phyloP scores from a whole-genome alignment of 1,139 yeast genomes.

The Yamadazyma sp. region DNA sequence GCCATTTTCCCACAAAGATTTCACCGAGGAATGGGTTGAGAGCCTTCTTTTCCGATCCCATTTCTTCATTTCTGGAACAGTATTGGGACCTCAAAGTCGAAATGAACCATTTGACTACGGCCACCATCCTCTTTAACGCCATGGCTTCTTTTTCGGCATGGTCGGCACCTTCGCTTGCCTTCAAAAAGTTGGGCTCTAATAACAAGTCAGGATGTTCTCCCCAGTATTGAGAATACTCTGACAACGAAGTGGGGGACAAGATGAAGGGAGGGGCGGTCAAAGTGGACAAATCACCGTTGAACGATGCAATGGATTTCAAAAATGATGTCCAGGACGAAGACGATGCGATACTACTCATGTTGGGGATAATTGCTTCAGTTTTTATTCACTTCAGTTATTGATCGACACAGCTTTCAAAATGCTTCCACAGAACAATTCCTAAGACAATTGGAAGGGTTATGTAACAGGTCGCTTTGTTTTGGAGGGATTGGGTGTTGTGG shows the following conservation, averaged over 20 bases:
- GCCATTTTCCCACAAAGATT: conserved; percentile 86
- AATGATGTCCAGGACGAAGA: conserved; percentile 79
- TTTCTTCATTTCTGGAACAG: conserved; percentile 84
- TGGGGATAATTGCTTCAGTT: not conserved
- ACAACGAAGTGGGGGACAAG: conserved; percentile 82
- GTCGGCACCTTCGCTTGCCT: conserved; percentile 32
- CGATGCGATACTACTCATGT: conserved; percentile 26
- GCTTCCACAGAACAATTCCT: too few relatives aligned
- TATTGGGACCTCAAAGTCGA: conserved; percentile 91
- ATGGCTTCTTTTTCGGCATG: conserved; percentile 49
- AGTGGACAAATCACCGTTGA: conserved; percentile 91
- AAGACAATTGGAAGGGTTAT: too few relatives aligned
- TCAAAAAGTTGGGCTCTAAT: conserved; percentile 62
- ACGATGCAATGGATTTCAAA: conserved; percentile 86
- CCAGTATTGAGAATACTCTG: conserved; percentile 92
- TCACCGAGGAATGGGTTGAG: conserved; percentile 94
- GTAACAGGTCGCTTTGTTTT: too few relatives aligned
- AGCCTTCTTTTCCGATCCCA: conserved; percentile 95
- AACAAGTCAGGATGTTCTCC: conserved; percentile 86
- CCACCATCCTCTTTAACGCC: conserved; percentile 63
- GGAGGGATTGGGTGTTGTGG: too few relatives aligned
- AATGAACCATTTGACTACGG: conserved; percentile 88
- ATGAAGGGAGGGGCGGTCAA: conserved; percentile 98
- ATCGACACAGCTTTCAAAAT: too few relatives aligned
- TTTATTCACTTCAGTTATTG: too few relatives aligned